phyloP scores from a whole-genome alignment of 164 flowering plant species.

The Berberis thunbergii region DNA sequence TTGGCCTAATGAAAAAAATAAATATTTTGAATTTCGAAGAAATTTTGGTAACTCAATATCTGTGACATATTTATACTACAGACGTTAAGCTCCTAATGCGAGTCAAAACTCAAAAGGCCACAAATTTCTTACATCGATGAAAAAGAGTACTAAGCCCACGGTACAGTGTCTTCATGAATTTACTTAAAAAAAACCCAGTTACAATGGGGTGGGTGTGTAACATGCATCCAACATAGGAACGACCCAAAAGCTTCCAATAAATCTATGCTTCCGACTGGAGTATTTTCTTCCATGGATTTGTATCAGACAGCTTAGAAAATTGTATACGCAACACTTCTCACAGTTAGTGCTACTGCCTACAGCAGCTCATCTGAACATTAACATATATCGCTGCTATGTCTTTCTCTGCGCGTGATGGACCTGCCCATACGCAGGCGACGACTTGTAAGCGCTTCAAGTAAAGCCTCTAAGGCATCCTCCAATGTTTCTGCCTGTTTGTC shows the following conservation, averaged over 20 bases:
- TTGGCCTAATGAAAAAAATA: no score
- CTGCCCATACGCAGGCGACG: slow-evolving; percentile 81
- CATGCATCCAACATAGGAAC: background rate
- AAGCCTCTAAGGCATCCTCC: slow-evolving; percentile 43
- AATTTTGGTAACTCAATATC: background rate
- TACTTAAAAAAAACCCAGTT: background rate
- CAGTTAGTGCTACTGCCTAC: no score
- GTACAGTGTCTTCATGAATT: background rate
- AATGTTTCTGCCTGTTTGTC: slow-evolving; percentile 66
- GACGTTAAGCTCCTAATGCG: background rate
- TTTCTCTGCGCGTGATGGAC: slow-evolving; percentile 60
- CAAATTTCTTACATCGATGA: background rate
- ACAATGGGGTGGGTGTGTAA: background rate
- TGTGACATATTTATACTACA: background rate
- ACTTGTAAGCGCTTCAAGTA: slow-evolving; percentile 59
- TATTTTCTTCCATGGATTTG: no score
- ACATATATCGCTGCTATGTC: slow-evolving; percentile 29
- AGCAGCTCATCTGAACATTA: background rate
- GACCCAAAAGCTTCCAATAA: no score
- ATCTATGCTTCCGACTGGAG: no score
- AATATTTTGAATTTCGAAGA: no score
- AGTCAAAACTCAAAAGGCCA: background rate
- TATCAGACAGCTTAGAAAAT: no score
- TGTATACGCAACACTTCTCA: no score
- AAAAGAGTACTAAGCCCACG: background rate